Percentiles rank a stretch among this genome's conserved stretches.
phyloP scores from a whole-genome alignment of 2,329 filamentous ascomycete species.

The Botrytis galanthina region DNA sequence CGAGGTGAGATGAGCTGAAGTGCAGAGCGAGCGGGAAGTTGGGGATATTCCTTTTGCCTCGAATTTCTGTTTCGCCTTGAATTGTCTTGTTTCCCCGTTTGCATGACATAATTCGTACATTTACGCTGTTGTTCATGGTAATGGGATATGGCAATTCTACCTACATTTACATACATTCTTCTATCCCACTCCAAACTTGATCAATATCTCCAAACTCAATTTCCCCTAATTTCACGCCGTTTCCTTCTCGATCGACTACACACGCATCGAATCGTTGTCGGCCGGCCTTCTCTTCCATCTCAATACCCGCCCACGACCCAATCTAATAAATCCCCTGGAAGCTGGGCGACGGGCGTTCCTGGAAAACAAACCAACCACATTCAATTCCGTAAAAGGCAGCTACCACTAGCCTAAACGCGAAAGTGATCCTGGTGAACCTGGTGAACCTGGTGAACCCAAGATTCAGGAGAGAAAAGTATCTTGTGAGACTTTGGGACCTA shows the following conservation, averaged over 20 bases:
- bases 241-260: constrained; percentile 1
- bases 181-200: too few relatives aligned
- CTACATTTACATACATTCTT: not conserved
- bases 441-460: not conserved
- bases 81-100: not conserved
- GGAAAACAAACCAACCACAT: constrained; percentile 3
- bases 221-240: not conserved
- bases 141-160: not conserved
- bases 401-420: constrained; percentile 6
- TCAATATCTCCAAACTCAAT: not conserved
- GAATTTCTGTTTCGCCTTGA: not conserved
- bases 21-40: constrained; percentile 10
- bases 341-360: not conserved
- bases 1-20: not conserved
- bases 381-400: not conserved
- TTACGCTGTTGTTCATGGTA: not conserved
- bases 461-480: constrained; percentile 9
- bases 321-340: not conserved
- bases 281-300: not conserved
- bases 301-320: not conserved
- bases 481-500: not conserved
- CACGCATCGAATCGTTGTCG: not conserved
- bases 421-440: not conserved
- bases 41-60: not conserved
- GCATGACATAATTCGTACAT: not conserved